phyloP scores from a whole-genome alignment of 2,329 filamentous ascomycete genomes.

The Trematosphaeria pertusa region DNA sequence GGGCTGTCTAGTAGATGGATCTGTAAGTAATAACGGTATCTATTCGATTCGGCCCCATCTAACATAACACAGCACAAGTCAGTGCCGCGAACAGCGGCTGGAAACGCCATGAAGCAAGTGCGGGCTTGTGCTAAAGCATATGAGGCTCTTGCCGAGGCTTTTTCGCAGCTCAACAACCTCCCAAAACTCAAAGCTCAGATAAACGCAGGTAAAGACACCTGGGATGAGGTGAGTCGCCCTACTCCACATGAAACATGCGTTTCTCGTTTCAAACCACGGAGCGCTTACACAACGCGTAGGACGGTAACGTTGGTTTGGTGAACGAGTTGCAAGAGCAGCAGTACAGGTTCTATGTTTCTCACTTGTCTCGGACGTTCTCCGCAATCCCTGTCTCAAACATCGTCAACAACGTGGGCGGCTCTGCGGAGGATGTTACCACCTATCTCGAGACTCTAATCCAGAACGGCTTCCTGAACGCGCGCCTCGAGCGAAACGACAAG shows the following conservation, averaged over 20 bases:
- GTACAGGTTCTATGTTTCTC: conserved; percentile 76
- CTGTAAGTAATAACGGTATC: too few species aligned
- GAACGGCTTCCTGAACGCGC: conserved; percentile 58
- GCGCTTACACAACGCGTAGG: conserved; percentile 51
- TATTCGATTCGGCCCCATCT: too few species aligned
- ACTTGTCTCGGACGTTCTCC: conserved; percentile 75
- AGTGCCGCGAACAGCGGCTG: conserved; percentile 64
- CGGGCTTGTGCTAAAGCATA: conserved; percentile 72
- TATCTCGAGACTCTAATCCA: conserved; percentile 62
- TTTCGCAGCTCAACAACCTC: conserved; percentile 58
- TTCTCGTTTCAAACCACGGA: conserved; percentile 12
- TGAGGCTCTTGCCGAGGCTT: conserved; percentile 71
- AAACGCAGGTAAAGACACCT: conserved; percentile 64
- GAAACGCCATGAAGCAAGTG: conserved; percentile 63
- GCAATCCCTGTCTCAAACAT: conserved; percentile 65
- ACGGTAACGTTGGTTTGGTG: conserved; percentile 77
- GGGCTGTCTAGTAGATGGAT: conserved; percentile 74
- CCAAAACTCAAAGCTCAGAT: conserved; percentile 69
- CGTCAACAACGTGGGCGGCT: conserved; percentile 57
- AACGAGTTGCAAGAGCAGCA: conserved; percentile 73
- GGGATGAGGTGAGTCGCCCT: conserved; percentile 60
- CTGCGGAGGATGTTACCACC: conserved; percentile 59
- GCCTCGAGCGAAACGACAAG: conserved; percentile 53
- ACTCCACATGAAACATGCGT: conserved; percentile 20
- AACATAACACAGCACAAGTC: conserved; percentile 54